These are phyloP conservation scores for Fomitopsis schrenkii DNA, from an alignment of 1,284 basidiomycete genomes.

Conservation along the genomic window DNA sequence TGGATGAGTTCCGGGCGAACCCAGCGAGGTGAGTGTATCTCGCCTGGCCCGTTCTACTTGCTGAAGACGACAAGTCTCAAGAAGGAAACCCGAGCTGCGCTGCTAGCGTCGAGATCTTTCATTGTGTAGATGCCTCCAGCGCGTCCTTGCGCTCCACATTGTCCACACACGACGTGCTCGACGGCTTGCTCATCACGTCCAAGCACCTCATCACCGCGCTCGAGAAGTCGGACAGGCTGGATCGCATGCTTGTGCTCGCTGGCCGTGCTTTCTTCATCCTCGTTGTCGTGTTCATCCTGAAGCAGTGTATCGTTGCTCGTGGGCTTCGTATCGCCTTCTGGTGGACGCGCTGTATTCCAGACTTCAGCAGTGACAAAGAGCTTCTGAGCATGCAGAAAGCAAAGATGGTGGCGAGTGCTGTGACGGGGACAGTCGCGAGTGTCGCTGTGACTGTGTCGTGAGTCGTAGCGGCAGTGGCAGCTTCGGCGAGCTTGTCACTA, in stretches of 20 bases:
- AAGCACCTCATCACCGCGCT: constrained; percentile 81
- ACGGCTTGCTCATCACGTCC: constrained; percentile 71
- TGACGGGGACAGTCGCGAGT: background rate
- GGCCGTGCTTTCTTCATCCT: constrained; percentile 80
- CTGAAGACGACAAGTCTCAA: constrained; percentile 41
- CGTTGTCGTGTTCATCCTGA: constrained; percentile 82
- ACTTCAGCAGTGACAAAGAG: constrained; percentile 19
- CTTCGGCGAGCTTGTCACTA: background rate
- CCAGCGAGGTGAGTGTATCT: constrained; percentile 45
- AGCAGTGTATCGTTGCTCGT: constrained; percentile 79
- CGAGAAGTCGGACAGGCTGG: constrained; percentile 88
- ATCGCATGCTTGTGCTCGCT: constrained; percentile 78
- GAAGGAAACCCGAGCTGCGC: constrained; percentile 58
- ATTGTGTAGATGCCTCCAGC: constrained; percentile 70
- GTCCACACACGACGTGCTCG: constrained; percentile 75
- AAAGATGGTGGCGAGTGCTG: background rate
- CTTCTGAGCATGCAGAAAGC: constrained; percentile 24
- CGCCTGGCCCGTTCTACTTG: background rate
- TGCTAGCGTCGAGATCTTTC: constrained; percentile 58
- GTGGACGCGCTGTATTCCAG: constrained; percentile 73
- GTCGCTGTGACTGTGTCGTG: background rate
- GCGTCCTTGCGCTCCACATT: constrained; percentile 71
- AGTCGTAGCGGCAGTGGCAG: too few species aligned
- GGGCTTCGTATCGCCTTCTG: constrained; percentile 68
- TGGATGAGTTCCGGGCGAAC: constrained; percentile 41